phyloP scores from a whole-genome alignment of 2,329 filamentous ascomycete genomes.

The Pezicula rhizophila region DNA sequence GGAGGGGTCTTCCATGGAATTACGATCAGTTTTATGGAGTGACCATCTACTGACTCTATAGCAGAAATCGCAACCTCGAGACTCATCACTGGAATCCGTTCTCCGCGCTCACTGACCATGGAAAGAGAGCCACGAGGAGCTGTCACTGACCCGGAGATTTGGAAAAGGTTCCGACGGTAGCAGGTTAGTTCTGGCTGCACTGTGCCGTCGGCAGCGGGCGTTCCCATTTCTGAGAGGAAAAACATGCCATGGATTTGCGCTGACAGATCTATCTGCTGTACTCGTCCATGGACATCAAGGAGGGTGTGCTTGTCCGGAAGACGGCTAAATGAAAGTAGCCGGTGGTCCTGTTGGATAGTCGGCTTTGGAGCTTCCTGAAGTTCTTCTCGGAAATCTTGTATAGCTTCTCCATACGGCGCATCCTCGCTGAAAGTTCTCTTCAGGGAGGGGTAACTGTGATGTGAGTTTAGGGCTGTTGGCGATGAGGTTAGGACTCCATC shows the following conservation, averaged over 20 bases:
- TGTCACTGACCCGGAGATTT: constrained; percentile 86
- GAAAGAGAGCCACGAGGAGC: constrained; percentile 73
- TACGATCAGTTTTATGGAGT: constrained; percentile 86
- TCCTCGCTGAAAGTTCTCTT: constrained; percentile 26
- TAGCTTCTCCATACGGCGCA: constrained; percentile 20
- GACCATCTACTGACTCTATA: constrained; percentile 90
- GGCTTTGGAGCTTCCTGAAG: constrained; percentile 22
- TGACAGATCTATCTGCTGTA: constrained; percentile 41
- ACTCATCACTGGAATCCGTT: constrained; percentile 73
- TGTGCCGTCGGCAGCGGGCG: constrained; percentile 43
- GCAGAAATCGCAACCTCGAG: constrained; percentile 88
- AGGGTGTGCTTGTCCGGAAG: constrained; percentile 36
- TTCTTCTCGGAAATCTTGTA: constrained; percentile 25
- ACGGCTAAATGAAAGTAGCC: constrained; percentile 26
- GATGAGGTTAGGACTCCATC: constrained; percentile 20
- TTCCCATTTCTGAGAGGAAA: constrained; percentile 63
- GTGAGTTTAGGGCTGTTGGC: constrained; percentile 21
- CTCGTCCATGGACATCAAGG: constrained; percentile 42
- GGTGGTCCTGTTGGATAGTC: constrained; percentile 27
- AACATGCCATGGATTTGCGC: constrained; percentile 86
- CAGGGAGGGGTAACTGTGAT: constrained; percentile 27
- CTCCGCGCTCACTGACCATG: constrained; percentile 76
- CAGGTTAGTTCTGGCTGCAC: constrained; percentile 81
- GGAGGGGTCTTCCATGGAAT: constrained; percentile 97
- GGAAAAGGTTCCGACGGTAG: constrained; percentile 92